These are phyloP conservation scores for Gaertneriomyces sp. DNA, from an alignment of 192 early-diverging fungal genomes.

Conservation along the genomic window DNA sequence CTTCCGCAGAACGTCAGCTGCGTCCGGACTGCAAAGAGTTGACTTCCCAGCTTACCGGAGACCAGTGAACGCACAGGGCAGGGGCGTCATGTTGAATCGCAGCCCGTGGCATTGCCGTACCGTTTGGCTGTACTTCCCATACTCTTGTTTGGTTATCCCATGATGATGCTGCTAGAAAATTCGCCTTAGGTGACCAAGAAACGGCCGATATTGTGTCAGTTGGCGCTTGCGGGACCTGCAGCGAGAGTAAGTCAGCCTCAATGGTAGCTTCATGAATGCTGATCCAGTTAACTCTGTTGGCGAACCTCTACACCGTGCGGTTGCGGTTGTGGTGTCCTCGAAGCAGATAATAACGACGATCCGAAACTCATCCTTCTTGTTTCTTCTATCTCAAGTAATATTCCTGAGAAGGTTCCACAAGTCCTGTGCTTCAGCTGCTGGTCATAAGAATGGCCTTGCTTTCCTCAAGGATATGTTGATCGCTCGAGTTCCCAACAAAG, in stretches of 20 bases:
- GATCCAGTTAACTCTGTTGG: too few species aligned
- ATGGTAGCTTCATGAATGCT: not conserved
- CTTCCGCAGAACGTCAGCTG: conserved; percentile 40
- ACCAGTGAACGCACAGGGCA: conserved; percentile 76
- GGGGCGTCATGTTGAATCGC: conserved; percentile 78
- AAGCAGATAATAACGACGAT: too few species aligned
- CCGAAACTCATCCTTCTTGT: too few species aligned
- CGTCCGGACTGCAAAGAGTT: not conserved
- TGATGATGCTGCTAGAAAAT: conserved; percentile 80
- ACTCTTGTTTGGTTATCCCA: conserved; percentile 97
- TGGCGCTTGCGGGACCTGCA: conserved; percentile 6
- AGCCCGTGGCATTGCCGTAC: conserved; percentile 73
- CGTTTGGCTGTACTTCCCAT: conserved; percentile 80
- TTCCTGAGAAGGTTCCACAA: too few species aligned
- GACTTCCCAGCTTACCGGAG: conserved; percentile 1
- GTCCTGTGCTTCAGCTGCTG: too few species aligned
- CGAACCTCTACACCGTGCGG: too few species aligned
- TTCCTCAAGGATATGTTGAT: too few species aligned
- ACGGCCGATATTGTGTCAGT: conserved; percentile 59
- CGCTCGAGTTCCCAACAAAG: too few species aligned
- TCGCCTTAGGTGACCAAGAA: conserved; percentile 74
- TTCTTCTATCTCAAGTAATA: too few species aligned
- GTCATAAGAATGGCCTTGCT: too few species aligned
- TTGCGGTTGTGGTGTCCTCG: too few species aligned
- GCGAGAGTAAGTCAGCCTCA: not conserved